phyloP scores from a whole-genome alignment of 2,329 filamentous ascomycete genomes.

The Claviceps capensis region DNA sequence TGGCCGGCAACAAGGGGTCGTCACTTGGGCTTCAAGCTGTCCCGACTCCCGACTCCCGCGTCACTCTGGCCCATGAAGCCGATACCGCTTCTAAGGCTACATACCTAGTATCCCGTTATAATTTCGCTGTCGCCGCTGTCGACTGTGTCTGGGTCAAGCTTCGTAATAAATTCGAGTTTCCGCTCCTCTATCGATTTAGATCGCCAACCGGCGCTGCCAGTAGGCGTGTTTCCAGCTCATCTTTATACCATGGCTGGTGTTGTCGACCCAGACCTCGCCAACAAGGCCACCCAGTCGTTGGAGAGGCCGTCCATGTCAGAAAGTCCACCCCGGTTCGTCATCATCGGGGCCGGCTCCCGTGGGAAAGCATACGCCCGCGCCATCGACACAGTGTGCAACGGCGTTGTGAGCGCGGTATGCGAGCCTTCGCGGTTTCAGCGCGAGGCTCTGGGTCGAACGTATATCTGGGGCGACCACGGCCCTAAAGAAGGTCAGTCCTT shows the following conservation, averaged over 20 bases:
- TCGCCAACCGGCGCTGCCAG: not conserved
- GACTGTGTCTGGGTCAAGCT: too few species aligned
- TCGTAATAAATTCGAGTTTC: not conserved
- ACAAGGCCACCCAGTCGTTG: conserved; percentile 14
- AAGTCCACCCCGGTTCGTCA: conserved; percentile 51
- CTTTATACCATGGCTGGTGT: conserved; percentile 9
- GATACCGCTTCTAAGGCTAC: too few species aligned
- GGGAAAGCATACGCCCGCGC: conserved; percentile 62
- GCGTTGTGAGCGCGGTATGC: conserved; percentile 61
- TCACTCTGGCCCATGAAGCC: too few species aligned
- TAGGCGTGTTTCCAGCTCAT: not conserved
- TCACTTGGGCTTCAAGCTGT: not conserved
- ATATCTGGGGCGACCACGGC: conserved; percentile 51
- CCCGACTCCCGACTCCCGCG: too few species aligned
- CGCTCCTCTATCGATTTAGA: not conserved
- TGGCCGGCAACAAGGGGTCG: not conserved
- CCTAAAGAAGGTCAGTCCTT: conserved; percentile 55
- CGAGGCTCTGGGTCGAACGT: conserved; percentile 50
- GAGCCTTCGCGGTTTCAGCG: conserved; percentile 74
- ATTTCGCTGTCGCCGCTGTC: too few species aligned
- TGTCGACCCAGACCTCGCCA: conserved; percentile 13
- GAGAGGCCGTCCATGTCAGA: conserved; percentile 31
- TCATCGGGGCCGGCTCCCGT: conserved; percentile 73
- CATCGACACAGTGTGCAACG: conserved; percentile 49
- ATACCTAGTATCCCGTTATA: too few species aligned